Evolutionary conservation across 2,329 filamentous ascomycete species (phyloP).

Genomic region (Aspergillus ibericus): DNA sequence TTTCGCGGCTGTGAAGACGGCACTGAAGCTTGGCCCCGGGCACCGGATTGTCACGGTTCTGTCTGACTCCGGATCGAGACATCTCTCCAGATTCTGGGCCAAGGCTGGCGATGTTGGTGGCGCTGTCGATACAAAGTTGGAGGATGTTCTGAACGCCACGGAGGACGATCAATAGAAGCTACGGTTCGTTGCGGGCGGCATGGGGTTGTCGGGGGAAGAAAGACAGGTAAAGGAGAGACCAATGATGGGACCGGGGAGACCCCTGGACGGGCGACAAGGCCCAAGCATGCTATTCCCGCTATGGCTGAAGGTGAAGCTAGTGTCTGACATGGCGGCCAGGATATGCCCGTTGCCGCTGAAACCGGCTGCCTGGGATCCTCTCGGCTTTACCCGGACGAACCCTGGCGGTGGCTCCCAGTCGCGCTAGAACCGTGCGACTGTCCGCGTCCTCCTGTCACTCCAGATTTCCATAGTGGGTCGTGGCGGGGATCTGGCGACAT

Average conservation of each 20-base stretch:
- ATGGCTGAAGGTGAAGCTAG: constrained; percentile 1
- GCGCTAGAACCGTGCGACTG: background rate
- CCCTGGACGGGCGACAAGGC: background rate
- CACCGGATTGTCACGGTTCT: constrained; percentile 51
- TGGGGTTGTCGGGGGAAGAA: background rate
- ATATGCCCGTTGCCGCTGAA: background rate
- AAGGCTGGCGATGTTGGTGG: constrained; percentile 49
- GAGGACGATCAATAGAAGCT: constrained; percentile 31
- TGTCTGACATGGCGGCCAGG: background rate
- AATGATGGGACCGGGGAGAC: background rate
- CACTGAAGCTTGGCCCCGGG: constrained; percentile 48
- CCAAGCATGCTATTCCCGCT: background rate
- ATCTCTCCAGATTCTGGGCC: constrained; percentile 55
- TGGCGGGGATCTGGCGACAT: constrained; percentile 2
- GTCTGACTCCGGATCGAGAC: constrained; percentile 52
- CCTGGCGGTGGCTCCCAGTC: background rate
- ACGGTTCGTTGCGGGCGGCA: background rate
- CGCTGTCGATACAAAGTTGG: constrained; percentile 46
- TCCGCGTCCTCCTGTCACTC: background rate
- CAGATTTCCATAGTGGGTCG: background rate
- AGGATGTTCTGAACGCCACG: constrained; percentile 46
- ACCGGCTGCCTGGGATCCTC: background rate
- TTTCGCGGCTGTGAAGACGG: constrained; percentile 50
- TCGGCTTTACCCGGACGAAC: constrained; percentile 1
- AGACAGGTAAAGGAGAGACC: background rate